phyloP scores from a whole-genome alignment of 2,329 filamentous ascomycete genomes.

The Diaporthe helianthi region DNA sequence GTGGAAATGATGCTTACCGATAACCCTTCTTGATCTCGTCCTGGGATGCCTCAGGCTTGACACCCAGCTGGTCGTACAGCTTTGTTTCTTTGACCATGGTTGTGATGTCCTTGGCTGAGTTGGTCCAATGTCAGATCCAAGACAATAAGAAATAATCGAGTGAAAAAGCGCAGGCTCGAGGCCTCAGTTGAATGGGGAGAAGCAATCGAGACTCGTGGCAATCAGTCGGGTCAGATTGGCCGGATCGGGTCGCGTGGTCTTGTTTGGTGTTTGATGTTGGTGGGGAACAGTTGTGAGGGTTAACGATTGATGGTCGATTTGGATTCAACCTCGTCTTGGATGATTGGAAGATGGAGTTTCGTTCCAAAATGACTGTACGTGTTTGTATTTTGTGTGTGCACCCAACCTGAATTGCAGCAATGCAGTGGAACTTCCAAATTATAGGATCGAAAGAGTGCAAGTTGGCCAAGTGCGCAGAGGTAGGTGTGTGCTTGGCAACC shows the following conservation, averaged over 20 bases:
- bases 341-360: not conserved
- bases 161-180: slow-evolving; percentile 20
- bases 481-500: slow-evolving; percentile 5
- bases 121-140: not conserved
- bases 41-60: slow-evolving; percentile 81
- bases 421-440: slow-evolving; percentile 25
- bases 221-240: slow-evolving; percentile 20
- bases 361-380: not conserved
- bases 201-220: slow-evolving; percentile 17
- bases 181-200: slow-evolving; percentile 15
- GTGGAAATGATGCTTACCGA: slow-evolving; percentile 61
- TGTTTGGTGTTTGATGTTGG: not conserved
- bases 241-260: slow-evolving; percentile 18
- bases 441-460: slow-evolving; percentile 19
- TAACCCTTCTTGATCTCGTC: slow-evolving; percentile 99
- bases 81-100: slow-evolving; percentile 94
- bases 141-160: not conserved
- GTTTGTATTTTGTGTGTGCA: not conserved
- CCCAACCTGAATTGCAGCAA: not conserved
- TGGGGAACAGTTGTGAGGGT: not conserved
- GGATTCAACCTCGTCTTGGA: not conserved
- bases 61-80: slow-evolving; percentile 84
- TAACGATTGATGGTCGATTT: slow-evolving; percentile 1
- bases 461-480: slow-evolving; percentile 8
- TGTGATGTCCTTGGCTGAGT: slow-evolving; percentile 33